A percentile compares a stretch with the other conserved stretches of the same genome.
phyloP scores from a whole-genome alignment of 1,284 basidiomycete genomes.

The Tilletia walkeri region DNA sequence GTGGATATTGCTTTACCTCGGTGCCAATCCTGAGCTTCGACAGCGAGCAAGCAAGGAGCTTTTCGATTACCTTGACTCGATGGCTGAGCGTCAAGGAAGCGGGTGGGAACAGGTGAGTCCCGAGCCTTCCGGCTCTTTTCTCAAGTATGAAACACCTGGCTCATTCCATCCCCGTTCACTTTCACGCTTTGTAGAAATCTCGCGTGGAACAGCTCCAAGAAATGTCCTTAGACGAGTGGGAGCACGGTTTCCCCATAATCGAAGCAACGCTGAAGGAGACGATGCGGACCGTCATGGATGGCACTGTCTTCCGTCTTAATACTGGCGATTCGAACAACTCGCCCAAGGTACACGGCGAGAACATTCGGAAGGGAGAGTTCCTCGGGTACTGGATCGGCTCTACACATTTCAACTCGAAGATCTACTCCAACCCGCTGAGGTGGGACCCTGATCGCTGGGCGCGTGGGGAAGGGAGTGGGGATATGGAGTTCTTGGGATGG shows the following conservation, averaged over 20 bases:
- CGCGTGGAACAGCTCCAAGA: constrained; percentile 9
- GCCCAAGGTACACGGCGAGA: constrained; percentile 24
- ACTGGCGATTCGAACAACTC: constrained; percentile 20
- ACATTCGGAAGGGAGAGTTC: constrained; percentile 29
- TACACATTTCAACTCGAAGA: constrained; percentile 30
- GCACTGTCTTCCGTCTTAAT: constrained; percentile 32
- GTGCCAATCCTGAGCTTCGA: constrained; percentile 21
- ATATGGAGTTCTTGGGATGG: constrained; percentile 38
- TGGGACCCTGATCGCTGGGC: constrained; percentile 35
- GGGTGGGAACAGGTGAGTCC: constrained; percentile 23
- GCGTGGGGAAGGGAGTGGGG: constrained; percentile 31
- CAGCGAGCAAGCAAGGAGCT: constrained; percentile 28
- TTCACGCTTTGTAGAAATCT: constrained; percentile 8
- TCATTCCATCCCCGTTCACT: constrained; percentile 6
- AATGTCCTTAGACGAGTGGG: constrained; percentile 28
- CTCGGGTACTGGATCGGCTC: constrained; percentile 32
- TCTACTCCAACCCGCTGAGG: constrained; percentile 31
- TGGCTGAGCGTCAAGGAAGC: constrained; percentile 28
- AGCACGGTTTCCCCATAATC: constrained; percentile 27
- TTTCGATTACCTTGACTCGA: constrained; percentile 23
- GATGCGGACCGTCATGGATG: constrained; percentile 32
- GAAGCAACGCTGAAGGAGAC: constrained; percentile 33
- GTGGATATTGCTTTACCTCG: constrained; percentile 29
- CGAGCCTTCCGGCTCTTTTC: constrained; percentile 3
- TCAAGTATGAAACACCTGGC: background rate